These are phyloP conservation scores for Fusarium annulatum DNA, from an alignment of 2,329 filamentous ascomycete species.

Conservation along the genomic window DNA sequence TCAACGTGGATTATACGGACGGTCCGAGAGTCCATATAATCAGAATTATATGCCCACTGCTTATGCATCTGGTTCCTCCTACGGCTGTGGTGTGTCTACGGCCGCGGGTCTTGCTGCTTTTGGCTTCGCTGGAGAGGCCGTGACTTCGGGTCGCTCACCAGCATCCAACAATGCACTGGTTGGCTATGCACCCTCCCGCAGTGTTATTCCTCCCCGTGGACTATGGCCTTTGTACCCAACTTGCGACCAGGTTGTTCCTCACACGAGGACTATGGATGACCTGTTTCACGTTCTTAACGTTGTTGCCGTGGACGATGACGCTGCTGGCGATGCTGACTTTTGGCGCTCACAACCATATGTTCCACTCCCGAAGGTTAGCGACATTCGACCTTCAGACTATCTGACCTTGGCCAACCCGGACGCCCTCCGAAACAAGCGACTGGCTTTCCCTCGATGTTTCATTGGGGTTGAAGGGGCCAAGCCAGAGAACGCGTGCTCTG, in stretches of 20 bases:
- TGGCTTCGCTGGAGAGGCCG: constrained; percentile 65
- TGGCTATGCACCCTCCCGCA: constrained; percentile 66
- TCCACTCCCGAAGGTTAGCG: background rate
- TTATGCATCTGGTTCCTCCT: constrained; percentile 68
- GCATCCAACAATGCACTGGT: constrained; percentile 67
- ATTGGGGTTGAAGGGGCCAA: background rate
- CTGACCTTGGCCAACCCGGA: background rate
- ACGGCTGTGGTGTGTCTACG: constrained; percentile 64
- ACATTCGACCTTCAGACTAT: background rate
- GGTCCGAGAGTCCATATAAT: constrained; percentile 68
- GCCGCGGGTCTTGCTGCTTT: constrained; percentile 63
- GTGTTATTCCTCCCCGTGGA: constrained; percentile 62
- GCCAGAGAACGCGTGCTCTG: background rate
- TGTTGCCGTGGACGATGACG: constrained; percentile 56
- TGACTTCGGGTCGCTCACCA: constrained; percentile 66
- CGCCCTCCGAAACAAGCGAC: background rate
- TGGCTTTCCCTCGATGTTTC: background rate
- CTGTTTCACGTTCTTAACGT: constrained; percentile 62
- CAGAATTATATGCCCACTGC: constrained; percentile 63
- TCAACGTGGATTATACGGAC: constrained; percentile 66
- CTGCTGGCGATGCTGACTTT: constrained; percentile 55
- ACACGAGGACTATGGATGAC: constrained; percentile 62
- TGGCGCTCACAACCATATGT: constrained; percentile 51
- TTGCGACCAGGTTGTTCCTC: constrained; percentile 65
- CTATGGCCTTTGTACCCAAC: constrained; percentile 67